Percentiles rank a stretch among this genome's conserved stretches.
Evolutionary conservation across 768 basidiomycete species (phyloP).

Genomic region (Mycena chlorophos): DNA sequence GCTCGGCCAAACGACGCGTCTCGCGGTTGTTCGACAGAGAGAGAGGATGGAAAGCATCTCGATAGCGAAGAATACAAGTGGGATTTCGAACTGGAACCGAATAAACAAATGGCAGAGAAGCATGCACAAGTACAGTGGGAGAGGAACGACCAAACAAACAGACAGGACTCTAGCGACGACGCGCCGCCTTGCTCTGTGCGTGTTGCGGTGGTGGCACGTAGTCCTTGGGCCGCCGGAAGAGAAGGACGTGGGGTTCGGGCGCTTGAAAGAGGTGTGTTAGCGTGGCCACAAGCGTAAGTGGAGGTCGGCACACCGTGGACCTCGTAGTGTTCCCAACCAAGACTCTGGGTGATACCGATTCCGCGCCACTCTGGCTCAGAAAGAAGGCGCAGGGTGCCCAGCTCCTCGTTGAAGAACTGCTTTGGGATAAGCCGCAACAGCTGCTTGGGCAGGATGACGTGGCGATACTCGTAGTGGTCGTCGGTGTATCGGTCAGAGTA

Average conservation of each 20-base stretch:
- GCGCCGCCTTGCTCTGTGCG: constrained; percentile 25
- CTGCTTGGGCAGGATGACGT: constrained; percentile 94
- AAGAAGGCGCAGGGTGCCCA: constrained; percentile 79
- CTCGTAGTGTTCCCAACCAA: constrained; percentile 97
- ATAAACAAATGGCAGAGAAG: too few relatives aligned
- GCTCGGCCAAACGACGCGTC: too few relatives aligned
- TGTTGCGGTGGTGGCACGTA: constrained; percentile 56
- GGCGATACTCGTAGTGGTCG: constrained; percentile 91
- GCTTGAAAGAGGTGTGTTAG: constrained; percentile 46
- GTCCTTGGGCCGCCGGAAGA: constrained; percentile 83
- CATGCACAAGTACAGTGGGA: too few relatives aligned
- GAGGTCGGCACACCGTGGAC: constrained; percentile 69
- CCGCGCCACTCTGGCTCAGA: constrained; percentile 92
- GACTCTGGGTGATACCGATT: constrained; percentile 92
- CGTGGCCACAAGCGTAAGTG: constrained; percentile 1
- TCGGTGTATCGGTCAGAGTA: constrained; percentile 93
- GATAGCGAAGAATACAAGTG: too few relatives aligned
- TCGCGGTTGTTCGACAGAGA: too few relatives aligned
- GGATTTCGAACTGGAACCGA: too few relatives aligned
- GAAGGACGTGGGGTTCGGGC: constrained; percentile 90
- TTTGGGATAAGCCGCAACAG: constrained; percentile 93
- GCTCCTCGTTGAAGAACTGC: constrained; percentile 72
- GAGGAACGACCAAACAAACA: too few relatives aligned
- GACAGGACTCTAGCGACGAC: constrained; percentile 15
- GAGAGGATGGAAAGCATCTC: too few relatives aligned